Conservation (phyloP, 345 rosid genomes). For the Corchorus capsularis region DNA sequence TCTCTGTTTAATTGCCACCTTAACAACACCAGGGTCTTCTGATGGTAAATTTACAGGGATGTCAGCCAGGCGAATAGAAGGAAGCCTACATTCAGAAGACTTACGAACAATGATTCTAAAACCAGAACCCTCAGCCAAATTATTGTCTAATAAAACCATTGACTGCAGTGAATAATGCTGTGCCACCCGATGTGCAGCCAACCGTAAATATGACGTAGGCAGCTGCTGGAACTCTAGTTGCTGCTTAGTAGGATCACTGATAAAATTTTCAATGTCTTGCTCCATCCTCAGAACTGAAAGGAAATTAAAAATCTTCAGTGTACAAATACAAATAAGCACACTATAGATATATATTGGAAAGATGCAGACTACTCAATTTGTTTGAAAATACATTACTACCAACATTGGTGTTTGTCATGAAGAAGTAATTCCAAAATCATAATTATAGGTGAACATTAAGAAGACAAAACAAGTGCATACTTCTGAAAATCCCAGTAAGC, state of each 20-base stretch:
- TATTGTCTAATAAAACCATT: slow-evolving; percentile 74
- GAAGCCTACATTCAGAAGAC: slow-evolving; percentile 62
- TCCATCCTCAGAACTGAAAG: slow-evolving; percentile 59
- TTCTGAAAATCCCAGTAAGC: not conserved
- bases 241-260: slow-evolving; percentile 56
- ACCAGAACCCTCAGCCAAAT: slow-evolving; percentile 63
- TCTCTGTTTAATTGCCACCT: slow-evolving; percentile 80
- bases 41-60: slow-evolving; percentile 71
- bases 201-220: slow-evolving; percentile 73
- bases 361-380: not conserved
- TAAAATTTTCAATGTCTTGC: slow-evolving; percentile 76
- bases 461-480: not conserved
- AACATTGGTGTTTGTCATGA: not conserved
- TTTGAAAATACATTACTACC: not conserved
- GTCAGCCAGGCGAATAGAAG: slow-evolving; percentile 66
- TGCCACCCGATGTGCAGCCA: slow-evolving; percentile 89
- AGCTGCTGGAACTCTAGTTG: slow-evolving; percentile 80
- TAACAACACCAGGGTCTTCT: slow-evolving; percentile 49
- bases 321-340: not conserved
- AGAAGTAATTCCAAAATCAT: not conserved
- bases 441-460: not conserved
- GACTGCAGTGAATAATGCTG: slow-evolving; percentile 82
- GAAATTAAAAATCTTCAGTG: not conserved
- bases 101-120: slow-evolving; percentile 71
- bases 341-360: not conserved